Evolutionary conservation across 345 rosid species (phyloP), one percentile per base, ranked within the genome.

Genomic region (Pseudoturritis turrita): DNA sequence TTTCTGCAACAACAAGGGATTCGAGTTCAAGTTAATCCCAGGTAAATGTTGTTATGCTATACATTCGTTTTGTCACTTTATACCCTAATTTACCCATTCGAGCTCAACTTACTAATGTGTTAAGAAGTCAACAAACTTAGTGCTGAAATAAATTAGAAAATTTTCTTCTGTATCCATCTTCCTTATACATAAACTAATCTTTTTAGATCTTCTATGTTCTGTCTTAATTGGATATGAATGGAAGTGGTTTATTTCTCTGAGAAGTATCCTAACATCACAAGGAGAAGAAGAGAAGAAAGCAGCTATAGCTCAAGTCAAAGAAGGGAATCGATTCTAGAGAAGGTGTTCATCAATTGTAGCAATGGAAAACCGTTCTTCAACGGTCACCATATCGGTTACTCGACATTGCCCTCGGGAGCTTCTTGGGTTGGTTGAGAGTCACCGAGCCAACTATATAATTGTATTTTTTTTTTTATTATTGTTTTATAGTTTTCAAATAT

Each of bases 1-100:
- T 95, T 89, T 80, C 80, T 91, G 31, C 93, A 85, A 53, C 93
- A 85, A 75, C 89, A 89, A 79, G 97, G 96, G 74, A 91, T 95
- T 50, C 84, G 83, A 64, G 97, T 95, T 40, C 88, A 91, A 78
- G 96, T 95, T 76, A 83, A n/a, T 91, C 52, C 97, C 97, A 25
- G 92, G 98, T 88, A 84, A n/a, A 53, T 61, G 17, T 29, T 21
- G 29, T 28, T 62, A 44, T 23, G 40, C 40, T 62, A 36, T 18
- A 45, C 51, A 7, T 15, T 45, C 7, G 29, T 35, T 25, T 25
- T 7, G 9, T 46, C 43, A 54, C 35, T 44, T 55, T 57, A n/a
- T n/a, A 12, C 22, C 37, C 26, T 25, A 62, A 2, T 41, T 60
- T 18, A 35, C 26, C 26, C 26, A 25, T 25, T 25, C 26, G 26